These are phyloP conservation scores for Prosopis cineraria DNA, from an alignment of 306 rosid species.

Conservation along the genomic window DNA sequence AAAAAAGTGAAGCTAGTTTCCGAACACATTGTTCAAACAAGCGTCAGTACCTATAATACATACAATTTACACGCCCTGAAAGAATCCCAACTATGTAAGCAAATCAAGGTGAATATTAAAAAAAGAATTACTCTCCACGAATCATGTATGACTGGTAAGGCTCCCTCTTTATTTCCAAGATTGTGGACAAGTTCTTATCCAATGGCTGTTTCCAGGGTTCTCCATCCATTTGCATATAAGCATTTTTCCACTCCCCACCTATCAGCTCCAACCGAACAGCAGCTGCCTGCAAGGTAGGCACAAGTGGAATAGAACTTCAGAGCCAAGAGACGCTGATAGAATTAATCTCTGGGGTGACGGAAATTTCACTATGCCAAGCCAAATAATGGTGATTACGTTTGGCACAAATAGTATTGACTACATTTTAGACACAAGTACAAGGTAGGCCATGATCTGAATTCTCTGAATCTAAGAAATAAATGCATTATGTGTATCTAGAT, in stretches of 20 bases:
- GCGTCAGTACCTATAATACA: slow-evolving; percentile 11
- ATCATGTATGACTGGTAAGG: slow-evolving; percentile 77
- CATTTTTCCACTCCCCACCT: slow-evolving; percentile 96
- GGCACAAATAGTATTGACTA: background rate
- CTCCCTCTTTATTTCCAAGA: slow-evolving; percentile 80
- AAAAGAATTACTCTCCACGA: slow-evolving; percentile 55
- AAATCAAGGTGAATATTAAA: background rate
- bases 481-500: background rate
- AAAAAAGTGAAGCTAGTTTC: background rate
- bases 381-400: background rate
- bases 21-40: background rate
- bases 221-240: slow-evolving; percentile 91
- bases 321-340: background rate
- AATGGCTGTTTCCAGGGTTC: slow-evolving; percentile 98
- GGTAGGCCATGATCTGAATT: background rate
- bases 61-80: slow-evolving; percentile 29
- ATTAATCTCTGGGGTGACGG: background rate
- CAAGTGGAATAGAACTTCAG: background rate
- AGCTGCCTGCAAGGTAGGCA: slow-evolving; percentile 65
- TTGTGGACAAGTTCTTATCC: slow-evolving; percentile 66
- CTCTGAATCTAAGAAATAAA: background rate
- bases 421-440: background rate
- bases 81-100: slow-evolving; percentile 18
- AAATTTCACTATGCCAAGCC: background rate
- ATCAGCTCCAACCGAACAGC: slow-evolving; percentile 84